Conservation (phyloP, 2,329 filamentous ascomycete genomes). For the Cadophora sp. region DNA sequence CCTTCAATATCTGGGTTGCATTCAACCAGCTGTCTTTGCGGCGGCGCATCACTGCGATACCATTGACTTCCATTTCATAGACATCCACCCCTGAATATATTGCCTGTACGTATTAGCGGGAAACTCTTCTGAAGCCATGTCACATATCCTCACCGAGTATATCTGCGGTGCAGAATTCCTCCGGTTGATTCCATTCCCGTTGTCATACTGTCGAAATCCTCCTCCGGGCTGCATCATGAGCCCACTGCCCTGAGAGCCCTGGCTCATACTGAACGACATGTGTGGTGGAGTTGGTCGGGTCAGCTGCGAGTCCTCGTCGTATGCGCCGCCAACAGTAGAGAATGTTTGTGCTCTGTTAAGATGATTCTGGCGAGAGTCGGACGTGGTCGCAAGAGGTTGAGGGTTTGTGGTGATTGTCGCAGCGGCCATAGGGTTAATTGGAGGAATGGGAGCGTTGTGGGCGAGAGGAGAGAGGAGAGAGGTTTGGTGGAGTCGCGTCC, state of each 20-base stretch:
- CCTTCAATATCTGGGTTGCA: constrained; percentile 97
- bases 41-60: constrained; percentile 92
- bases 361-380: constrained; percentile 42
- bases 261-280: constrained; percentile 47
- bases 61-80: constrained; percentile 98
- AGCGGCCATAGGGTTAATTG: constrained; percentile 37
- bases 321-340: constrained; percentile 34
- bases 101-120: constrained; percentile 58
- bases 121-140: background rate
- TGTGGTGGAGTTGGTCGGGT: constrained; percentile 31
- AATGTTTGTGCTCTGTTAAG: constrained; percentile 35
- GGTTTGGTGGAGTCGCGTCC: constrained; percentile 26
- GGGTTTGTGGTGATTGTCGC: constrained; percentile 39
- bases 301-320: constrained; percentile 34
- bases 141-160: constrained; percentile 61
- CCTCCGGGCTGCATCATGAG: constrained; percentile 45
- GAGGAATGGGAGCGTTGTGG: constrained; percentile 20
- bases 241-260: constrained; percentile 43
- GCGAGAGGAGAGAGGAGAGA: background rate
- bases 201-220: constrained; percentile 43
- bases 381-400: constrained; percentile 41
- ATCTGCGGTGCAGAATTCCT: constrained; percentile 56
- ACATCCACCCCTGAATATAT: constrained; percentile 96
- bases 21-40: constrained; percentile 96
- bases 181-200: constrained; percentile 36